Evolutionary conservation across 805 yeast species (phyloP).

Genomic region (Schizosaccharomyces lindneri): DNA sequence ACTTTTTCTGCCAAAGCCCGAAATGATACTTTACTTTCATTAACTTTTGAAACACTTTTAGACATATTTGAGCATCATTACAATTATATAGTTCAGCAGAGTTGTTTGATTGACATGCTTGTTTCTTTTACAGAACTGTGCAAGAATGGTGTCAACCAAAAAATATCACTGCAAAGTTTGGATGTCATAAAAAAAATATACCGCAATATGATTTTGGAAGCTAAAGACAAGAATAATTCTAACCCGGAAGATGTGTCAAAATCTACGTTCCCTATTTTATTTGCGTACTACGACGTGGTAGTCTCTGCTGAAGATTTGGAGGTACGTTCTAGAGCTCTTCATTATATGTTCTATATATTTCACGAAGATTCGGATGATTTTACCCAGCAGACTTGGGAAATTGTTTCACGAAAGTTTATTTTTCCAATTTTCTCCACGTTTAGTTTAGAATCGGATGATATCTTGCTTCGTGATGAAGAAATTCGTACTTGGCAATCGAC

Average conservation of each 20-base stretch:
- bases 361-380: constrained; percentile 60
- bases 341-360: constrained; percentile 55
- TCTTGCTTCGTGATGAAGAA: constrained; percentile 47
- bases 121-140: constrained; percentile 56
- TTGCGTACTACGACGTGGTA: constrained; percentile 64
- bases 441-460: constrained; percentile 48
- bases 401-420: constrained; percentile 46
- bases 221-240: background rate
- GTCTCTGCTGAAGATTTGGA: constrained; percentile 88
- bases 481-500: constrained; percentile 90
- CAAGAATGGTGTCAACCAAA: constrained; percentile 63
- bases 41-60: constrained; percentile 38
- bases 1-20: constrained; percentile 42
- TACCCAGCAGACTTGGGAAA: constrained; percentile 55
- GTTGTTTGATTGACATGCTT: constrained; percentile 40
- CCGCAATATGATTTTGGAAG: background rate
- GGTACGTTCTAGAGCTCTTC: constrained; percentile 71
- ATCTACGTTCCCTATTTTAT: constrained; percentile 69
- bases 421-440: constrained; percentile 79
- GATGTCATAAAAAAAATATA: constrained; percentile 16
- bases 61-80: constrained; percentile 37
- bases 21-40: constrained; percentile 31
- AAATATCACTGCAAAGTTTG: constrained; percentile 53
- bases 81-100: constrained; percentile 41
- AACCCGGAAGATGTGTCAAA: constrained; percentile 14